Evolutionary conservation across 192 early-diverging fungal species (phyloP), one percentile per base, ranked within the genome.

Genomic region (Podila epicladia): DNA sequence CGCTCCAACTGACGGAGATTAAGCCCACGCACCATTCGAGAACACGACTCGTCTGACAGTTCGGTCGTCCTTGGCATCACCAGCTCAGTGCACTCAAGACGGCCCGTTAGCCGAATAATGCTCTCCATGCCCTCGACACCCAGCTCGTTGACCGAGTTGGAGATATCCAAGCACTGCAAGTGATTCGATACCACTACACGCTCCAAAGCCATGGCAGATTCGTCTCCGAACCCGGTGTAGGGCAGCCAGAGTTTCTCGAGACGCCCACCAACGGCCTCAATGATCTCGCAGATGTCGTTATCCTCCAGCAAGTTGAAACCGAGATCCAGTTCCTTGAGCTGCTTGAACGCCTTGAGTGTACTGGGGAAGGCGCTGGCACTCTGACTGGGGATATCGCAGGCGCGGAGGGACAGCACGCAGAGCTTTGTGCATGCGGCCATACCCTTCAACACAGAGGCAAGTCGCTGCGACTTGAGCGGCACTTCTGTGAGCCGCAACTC

Each of bases 131-230:
- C 76, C 5, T 72, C 71, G 5, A 41, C 9, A 17, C 51, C 63
- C 0, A 80, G 48, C 48, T 73, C 62, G 19, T 58, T 57, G 5
- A 53, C 28, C 15, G 69, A 69, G 45, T 73, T 38, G 9, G 65
- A 80, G 55, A 80, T 41, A 41, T 80, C 66, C 24, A 80, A 26
- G 15, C n/a, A 50, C 57, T 17, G 64, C 17, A 80, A 62, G 45
- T 20, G 26, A 9, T 69, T 55, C 5, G 63, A 63, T 26, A 64
- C 37, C 9, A 58, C 51, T 53, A 63, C 60, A 33, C 71, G 53
- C 15, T 80, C 76, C 35, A 80, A 28, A 19, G 71, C 76, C 61
- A 69, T 58, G 7, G 76, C 76, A 4, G 76, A 59, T 6, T 72
- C 76, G n/a, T 80, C 62, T 13, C 76, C 71, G 33, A 80, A 80